Conservation (phyloP, 352 stramenopile genomes). For the Globisporangium iwayamae region DNA sequence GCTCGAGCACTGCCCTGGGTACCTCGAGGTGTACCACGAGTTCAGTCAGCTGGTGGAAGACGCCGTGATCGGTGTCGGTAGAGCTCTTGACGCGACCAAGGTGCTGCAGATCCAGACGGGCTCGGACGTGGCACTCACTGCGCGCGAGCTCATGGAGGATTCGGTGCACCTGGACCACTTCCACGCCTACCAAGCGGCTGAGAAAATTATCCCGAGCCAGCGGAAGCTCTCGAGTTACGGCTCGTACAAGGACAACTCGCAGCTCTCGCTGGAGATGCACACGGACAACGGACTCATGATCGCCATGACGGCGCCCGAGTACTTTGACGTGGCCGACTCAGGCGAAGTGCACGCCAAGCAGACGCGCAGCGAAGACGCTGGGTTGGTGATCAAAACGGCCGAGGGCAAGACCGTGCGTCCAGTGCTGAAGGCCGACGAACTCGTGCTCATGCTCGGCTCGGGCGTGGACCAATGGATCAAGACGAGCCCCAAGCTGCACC, state of each 20-base stretch:
- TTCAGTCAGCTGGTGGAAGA: slow-evolving; percentile 41
- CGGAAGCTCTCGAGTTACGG: background rate
- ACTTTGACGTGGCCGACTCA: slow-evolving; percentile 51
- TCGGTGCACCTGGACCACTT: slow-evolving; percentile 60
- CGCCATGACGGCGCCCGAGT: slow-evolving; percentile 65
- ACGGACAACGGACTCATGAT: slow-evolving; percentile 77
- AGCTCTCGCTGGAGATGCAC: slow-evolving; percentile 71
- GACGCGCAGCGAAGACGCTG: slow-evolving; percentile 56
- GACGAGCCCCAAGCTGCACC: slow-evolving; percentile 45
- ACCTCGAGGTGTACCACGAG: slow-evolving; percentile 32
- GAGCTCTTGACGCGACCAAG: slow-evolving; percentile 30
- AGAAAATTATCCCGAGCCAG: too few species aligned
- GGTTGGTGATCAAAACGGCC: slow-evolving; percentile 59
- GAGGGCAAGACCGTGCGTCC: slow-evolving; percentile 55
- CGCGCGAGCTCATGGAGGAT: slow-evolving; percentile 38
- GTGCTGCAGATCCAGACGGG: slow-evolving; percentile 20
- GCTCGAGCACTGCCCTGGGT: slow-evolving; percentile 29
- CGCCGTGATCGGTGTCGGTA: slow-evolving; percentile 35
- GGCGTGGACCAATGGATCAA: slow-evolving; percentile 71
- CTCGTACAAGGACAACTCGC: slow-evolving; percentile 18
- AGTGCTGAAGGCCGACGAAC: slow-evolving; percentile 58
- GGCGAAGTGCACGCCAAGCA: slow-evolving; percentile 37
- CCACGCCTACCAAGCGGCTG: slow-evolving; percentile 49
- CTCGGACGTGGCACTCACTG: slow-evolving; percentile 30
- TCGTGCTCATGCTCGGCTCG: slow-evolving; percentile 79